Evolutionary conservation across 495 filamentous ascomycete genomes (phyloP).

Genomic region (Parathielavia hyrcaniae): DNA sequence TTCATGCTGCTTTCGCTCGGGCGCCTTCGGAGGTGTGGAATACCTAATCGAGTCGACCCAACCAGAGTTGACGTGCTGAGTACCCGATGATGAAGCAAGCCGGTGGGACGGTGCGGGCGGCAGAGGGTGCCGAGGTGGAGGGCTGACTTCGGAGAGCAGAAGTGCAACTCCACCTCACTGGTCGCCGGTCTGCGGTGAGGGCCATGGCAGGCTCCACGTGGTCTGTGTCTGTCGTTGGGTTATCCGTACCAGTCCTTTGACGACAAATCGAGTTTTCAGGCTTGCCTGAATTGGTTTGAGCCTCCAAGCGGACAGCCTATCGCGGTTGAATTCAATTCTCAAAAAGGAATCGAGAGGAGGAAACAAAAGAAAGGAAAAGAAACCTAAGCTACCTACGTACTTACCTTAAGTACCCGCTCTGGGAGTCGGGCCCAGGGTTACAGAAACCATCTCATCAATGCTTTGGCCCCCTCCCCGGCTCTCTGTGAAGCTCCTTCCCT

Average conservation of each 20-base stretch:
- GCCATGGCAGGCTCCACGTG: slow-evolving; percentile 23
- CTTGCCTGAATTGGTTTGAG: slow-evolving; percentile 16
- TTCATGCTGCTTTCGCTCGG: too few relatives aligned
- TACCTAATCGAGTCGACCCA: too few relatives aligned
- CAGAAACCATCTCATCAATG: slow-evolving; percentile 3
- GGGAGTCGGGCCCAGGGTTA: neutral
- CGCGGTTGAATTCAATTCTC: slow-evolving; percentile 11
- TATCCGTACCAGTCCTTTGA: too few relatives aligned
- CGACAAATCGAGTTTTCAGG: slow-evolving; percentile 6
- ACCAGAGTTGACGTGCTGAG: too few relatives aligned
- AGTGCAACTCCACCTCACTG: slow-evolving; percentile 17
- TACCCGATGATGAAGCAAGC: neutral
- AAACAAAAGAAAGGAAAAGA: slow-evolving; percentile 3
- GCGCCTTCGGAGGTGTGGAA: too few relatives aligned
- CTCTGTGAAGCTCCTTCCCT: slow-evolving; percentile 1
- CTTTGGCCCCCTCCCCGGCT: neutral
- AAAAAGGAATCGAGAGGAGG: neutral
- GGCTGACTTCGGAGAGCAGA: neutral
- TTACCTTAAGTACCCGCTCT: neutral
- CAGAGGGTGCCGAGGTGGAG: neutral
- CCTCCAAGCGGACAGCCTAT: slow-evolving; percentile 3
- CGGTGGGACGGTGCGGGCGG: neutral
- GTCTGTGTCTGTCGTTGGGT: slow-evolving; percentile 3
- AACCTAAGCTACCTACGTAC: too few relatives aligned
- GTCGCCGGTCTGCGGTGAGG: slow-evolving; percentile 24